Base-by-base conservation (phyloP, 177 flowering plant genomes). In the Vitis hybrid region DNA sequence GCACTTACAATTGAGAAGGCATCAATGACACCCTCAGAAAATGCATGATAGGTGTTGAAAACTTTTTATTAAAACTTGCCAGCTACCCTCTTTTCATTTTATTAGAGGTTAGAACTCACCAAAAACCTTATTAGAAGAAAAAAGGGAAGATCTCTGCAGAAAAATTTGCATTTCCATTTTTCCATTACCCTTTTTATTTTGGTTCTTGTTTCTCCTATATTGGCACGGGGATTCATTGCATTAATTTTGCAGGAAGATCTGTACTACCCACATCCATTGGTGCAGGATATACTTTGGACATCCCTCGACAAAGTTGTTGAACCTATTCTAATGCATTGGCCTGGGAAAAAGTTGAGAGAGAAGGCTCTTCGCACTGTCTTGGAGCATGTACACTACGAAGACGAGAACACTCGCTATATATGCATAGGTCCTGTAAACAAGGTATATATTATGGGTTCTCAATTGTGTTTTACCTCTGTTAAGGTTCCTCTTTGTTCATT, bases 231-330 rank as follows among this genome's bases (percentile, higher is more conserved):
- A 56, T 8, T 48, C 18, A 29, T 33, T 22, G 14, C 20, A 12
- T 45, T 39, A 31, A 31, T 12, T 10, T 26, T 29, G 49, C 83
- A 85, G 84, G 88, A 85, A 49, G 86, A 85, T 75, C 71, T 82
- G 19, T 85, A 82, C 45, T 39, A 39, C 45, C 45, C 45, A 39
- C 45, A 39, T 39, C 45, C 45, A 39, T 39, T 39, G 45, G 55
- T 85, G 16, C 88, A 85, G 58, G 85, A 85, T 73, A 64, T 83
- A 45, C 60, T 81, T 1, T 85, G 86, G 86, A 80, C 63, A 58
- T 64, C 57, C 29, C 83, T 85, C 63, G 76, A 83, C 64, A 76
- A 77, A n/a, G 57, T 69, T 33, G 75, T 62, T 18, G 88, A 85
- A 73, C 88, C 88, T 8, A 14, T 83, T 31, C 55, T 85, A n/a